Evolutionary conservation across 2,329 filamentous ascomycete genomes (phyloP).

Genomic region (Claviceps sp.): DNA sequence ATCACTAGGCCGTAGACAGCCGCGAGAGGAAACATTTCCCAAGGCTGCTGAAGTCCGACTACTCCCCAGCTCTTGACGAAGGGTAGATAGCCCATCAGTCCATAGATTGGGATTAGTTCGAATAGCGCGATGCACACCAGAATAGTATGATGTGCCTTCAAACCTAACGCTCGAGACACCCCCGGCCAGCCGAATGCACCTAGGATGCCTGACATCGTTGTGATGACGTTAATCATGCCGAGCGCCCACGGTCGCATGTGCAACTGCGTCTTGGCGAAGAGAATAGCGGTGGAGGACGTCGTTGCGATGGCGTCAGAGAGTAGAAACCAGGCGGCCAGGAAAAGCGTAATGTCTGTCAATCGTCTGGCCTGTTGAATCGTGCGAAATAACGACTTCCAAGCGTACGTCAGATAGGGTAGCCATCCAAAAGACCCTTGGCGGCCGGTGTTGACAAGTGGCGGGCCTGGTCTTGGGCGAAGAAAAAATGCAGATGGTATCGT

Average conservation of each 20-base stretch:
- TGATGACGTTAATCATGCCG: slow-evolving; percentile 87
- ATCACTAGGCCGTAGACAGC: slow-evolving; percentile 87
- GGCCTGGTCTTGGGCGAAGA: slow-evolving; percentile 78
- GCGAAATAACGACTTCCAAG: slow-evolving; percentile 75
- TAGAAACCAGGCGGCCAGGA: slow-evolving; percentile 84
- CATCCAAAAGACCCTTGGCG: slow-evolving; percentile 30
- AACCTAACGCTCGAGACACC: slow-evolving; percentile 53
- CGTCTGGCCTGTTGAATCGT: slow-evolving; percentile 64
- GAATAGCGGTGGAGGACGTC: slow-evolving; percentile 82
- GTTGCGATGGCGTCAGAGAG: slow-evolving; percentile 90
- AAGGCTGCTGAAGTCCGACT: slow-evolving; percentile 78
- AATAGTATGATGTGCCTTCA: slow-evolving; percentile 77
- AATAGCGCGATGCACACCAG: slow-evolving; percentile 84
- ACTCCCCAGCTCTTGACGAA: slow-evolving; percentile 62
- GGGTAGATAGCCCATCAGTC: slow-evolving; percentile 75
- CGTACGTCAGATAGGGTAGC: slow-evolving; percentile 61
- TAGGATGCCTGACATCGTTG: slow-evolving; percentile 67
- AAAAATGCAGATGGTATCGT: slow-evolving; percentile 79
- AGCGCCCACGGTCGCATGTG: slow-evolving; percentile 81
- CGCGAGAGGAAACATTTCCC: slow-evolving; percentile 93
- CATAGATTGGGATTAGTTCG: slow-evolving; percentile 85
- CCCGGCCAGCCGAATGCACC: slow-evolving; percentile 85
- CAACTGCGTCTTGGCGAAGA: slow-evolving; percentile 89
- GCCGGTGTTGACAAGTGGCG: slow-evolving; percentile 48
- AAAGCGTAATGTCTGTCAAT: slow-evolving; percentile 61